phyloP scores from a whole-genome alignment of 805 yeast genomes.

The Crinitomyces ghanaensis region DNA sequence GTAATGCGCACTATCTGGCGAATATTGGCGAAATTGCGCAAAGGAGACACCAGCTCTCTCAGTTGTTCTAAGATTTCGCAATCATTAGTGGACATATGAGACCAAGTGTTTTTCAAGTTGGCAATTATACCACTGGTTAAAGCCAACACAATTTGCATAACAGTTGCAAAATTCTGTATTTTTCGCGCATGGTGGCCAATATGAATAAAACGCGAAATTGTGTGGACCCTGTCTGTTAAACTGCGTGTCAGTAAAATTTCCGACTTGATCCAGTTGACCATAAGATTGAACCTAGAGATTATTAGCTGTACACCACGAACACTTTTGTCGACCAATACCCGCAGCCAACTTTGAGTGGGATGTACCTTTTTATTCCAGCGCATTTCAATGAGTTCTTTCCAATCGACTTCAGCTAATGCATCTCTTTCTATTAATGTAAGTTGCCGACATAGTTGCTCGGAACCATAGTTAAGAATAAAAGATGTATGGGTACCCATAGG shows the following conservation, averaged over 20 bases:
- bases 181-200: conserved; percentile 63
- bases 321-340: conserved; percentile 46
- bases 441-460: conserved; percentile 62
- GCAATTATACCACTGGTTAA: conserved; percentile 55
- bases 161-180: conserved; percentile 73
- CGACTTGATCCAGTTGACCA: conserved; percentile 86
- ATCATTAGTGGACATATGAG: conserved; percentile 60
- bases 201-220: conserved; percentile 80
- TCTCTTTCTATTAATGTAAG: conserved; percentile 82
- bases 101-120: conserved; percentile 62
- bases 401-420: conserved; percentile 71
- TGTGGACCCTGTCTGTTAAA: conserved; percentile 46
- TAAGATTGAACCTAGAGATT: conserved; percentile 73
- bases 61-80: conserved; percentile 52
- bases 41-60: conserved; percentile 62
- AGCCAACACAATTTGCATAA: conserved; percentile 80
- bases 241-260: conserved; percentile 66
- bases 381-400: conserved; percentile 77
- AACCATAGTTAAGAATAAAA: conserved; percentile 62
- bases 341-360: conserved; percentile 77
- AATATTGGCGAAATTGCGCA: conserved; percentile 57
- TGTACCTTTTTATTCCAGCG: conserved; percentile 57
- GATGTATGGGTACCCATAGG: conserved; percentile 56
- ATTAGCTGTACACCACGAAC: conserved; percentile 71
- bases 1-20: conserved; percentile 52